phyloP scores from a whole-genome alignment of 257 asterid genomes.

The Penstemon eatonii region DNA sequence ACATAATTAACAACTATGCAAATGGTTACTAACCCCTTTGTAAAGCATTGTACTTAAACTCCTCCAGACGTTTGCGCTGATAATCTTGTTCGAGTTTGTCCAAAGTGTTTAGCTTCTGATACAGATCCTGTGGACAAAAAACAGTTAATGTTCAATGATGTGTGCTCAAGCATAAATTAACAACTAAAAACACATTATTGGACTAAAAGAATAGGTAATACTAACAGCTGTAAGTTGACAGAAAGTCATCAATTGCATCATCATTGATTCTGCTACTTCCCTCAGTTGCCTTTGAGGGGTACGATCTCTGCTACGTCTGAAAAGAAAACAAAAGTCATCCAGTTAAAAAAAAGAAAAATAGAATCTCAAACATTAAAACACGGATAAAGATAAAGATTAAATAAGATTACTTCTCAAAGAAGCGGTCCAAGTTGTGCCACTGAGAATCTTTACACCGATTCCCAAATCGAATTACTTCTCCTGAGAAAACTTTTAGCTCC shows the following conservation, averaged over 20 bases:
- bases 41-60: slow-evolving; percentile 37
- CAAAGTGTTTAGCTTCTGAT: slow-evolving; percentile 59
- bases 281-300: slow-evolving; percentile 55
- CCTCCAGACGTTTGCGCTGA: slow-evolving; percentile 48
- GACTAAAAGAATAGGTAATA: slow-evolving; percentile 29
- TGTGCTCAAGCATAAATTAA: slow-evolving; percentile 9
- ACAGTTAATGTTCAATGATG: neutral
- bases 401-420: slow-evolving; percentile 65
- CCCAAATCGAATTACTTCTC: slow-evolving; percentile 85
- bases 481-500: slow-evolving; percentile 69
- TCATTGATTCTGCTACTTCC: slow-evolving; percentile 61
- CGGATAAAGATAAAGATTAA: slow-evolving; percentile 21
- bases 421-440: slow-evolving; percentile 85
- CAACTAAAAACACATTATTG: neutral
- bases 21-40: slow-evolving; percentile 48
- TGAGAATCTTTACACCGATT: slow-evolving; percentile 86
- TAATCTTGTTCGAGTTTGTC: slow-evolving; percentile 62
- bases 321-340: slow-evolving; percentile 19
- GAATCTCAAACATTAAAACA: slow-evolving; percentile 17
- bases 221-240: slow-evolving; percentile 81
- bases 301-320: slow-evolving; percentile 66
- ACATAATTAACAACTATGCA: slow-evolving; percentile 4
- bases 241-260: slow-evolving; percentile 62
- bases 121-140: slow-evolving; percentile 58
- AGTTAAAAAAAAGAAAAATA: slow-evolving; percentile 2